A percentile compares a stretch with the other conserved stretches of the same genome.
Conservation (phyloP, 176 grass and related monocot genomes). For the Alloteropsis semialata region DNA sequence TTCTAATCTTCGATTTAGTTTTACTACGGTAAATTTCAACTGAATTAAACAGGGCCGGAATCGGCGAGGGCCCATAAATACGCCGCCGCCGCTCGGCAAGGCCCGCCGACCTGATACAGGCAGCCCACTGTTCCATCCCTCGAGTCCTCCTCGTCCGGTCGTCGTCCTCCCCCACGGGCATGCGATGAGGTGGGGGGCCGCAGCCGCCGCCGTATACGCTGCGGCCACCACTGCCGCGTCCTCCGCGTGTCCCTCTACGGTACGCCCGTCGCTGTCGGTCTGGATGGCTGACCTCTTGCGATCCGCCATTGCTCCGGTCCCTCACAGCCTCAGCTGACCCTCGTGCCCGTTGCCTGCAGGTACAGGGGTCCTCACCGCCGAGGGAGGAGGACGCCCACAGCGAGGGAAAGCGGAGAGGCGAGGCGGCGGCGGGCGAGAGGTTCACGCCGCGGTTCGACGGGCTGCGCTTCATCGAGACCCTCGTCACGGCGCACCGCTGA, state of each 20-base stretch:
- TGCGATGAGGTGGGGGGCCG: slow-evolving; percentile 2
- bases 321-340: too few relatives aligned
- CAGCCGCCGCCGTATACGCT: neutral
- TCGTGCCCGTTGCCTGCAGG: neutral
- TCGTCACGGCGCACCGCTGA: slow-evolving; percentile 56
- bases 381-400: neutral
- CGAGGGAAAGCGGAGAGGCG: neutral
- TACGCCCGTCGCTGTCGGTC: neutral
- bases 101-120: neutral
- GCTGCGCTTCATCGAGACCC: slow-evolving; percentile 56
- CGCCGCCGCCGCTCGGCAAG: neutral
- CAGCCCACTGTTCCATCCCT: neutral
- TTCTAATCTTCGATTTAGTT: too few relatives aligned
- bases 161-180: neutral
- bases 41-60: too few relatives aligned
- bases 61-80: neutral
- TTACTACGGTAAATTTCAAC: too few relatives aligned
- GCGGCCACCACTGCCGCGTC: slow-evolving; percentile 1
- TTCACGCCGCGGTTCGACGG: slow-evolving; percentile 58
- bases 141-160: neutral
- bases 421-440: neutral
- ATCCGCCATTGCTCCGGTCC: too few relatives aligned
- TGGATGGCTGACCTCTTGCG: too few relatives aligned
- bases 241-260: neutral
- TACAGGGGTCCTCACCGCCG: neutral